Conservation (phyloP, 176 grass and related monocot species). For the Oropetium thomaeum region DNA sequence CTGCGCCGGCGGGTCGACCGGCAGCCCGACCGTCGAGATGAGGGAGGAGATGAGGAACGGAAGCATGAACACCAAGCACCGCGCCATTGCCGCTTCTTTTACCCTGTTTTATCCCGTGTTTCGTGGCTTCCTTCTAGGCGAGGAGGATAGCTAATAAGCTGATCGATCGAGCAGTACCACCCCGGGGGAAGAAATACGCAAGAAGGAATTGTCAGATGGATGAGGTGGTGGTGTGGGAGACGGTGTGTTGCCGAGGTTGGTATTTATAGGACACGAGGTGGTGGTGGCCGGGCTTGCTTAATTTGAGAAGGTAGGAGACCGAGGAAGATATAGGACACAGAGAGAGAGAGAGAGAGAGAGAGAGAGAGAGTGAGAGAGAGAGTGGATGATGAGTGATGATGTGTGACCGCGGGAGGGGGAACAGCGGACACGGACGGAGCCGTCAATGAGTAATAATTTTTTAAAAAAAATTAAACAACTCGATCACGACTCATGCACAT, state of each 20-base stretch:
- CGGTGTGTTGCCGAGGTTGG: background rate
- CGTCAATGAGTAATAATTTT: no score
- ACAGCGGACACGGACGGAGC: background rate
- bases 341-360: background rate
- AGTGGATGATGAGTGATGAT: background rate
- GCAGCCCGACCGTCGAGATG: constrained; percentile 64
- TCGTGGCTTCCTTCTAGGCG: background rate
- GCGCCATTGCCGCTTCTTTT: constrained; percentile 35
- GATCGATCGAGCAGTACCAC: constrained; percentile 7
- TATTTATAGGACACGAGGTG: constrained; percentile 42
- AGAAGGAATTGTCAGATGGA: no score
- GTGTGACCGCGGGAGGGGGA: constrained; percentile 19
- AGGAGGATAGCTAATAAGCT: background rate
- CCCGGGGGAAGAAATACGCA: background rate
- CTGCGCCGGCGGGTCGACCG: constrained; percentile 40
- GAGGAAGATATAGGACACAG: constrained; percentile 46
- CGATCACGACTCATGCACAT: background rate
- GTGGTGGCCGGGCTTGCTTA: background rate
- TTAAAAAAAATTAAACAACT: no score
- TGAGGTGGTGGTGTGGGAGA: background rate
- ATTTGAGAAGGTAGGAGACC: constrained; percentile 14
- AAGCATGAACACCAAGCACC: constrained; percentile 33
- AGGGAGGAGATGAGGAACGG: constrained; percentile 59
- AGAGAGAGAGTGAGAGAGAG: background rate
- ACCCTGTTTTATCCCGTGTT: background rate